Evolutionary conservation across 768 basidiomycete genomes (phyloP), one percentile per base, ranked within the genome.

Genomic region (Steccherinum ochraceum): DNA sequence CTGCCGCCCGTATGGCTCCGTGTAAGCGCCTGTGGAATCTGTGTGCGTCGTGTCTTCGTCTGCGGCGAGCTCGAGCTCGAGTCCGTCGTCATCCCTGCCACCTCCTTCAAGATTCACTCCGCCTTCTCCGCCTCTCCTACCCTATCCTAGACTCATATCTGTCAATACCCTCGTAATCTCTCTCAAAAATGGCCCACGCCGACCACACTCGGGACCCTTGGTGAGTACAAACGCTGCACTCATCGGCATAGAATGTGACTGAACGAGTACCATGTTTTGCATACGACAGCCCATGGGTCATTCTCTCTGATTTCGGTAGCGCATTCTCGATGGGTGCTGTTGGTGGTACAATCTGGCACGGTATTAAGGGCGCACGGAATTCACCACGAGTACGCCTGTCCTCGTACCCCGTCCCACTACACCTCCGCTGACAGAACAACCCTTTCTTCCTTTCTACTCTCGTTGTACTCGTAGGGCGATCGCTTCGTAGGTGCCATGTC

Each of bases 251-350:
- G n/a, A n/a, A n/a, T n/a, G n/a, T n/a, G n/a, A n/a, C n/a, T n/a
- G n/a, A n/a, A n/a, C n/a, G n/a, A n/a, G n/a, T n/a, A n/a, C n/a
- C n/a, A n/a, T n/a, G n/a, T n/a, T n/a, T n/a, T n/a, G n/a, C n/a
- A n/a, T n/a, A 27, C 23, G 35, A 41, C 61, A 97, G 95, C 72
- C 95, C 95, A 61, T 97, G 93, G 92, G 94, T 97, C 48, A 89
- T 97, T 65, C 84, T 97, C 61, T 96, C 91, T 75, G 95, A 98
- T 74, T 95, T 94, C 69, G 94, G 95, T 53, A 94, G 93, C 55
- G 93, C 94, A 12, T 95, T 96, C 69, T 82, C 94, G 16, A 97
- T 97, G 94, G 94, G 94, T 67, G 92, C 93, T 27, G 85, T 98
- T 50, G 95, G 95, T 61, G 95, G 95, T 63, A 93, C 89, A 57